phyloP scores from a whole-genome alignment of 371 early-diverging fungal species.

The Apophysomyces elegans region DNA sequence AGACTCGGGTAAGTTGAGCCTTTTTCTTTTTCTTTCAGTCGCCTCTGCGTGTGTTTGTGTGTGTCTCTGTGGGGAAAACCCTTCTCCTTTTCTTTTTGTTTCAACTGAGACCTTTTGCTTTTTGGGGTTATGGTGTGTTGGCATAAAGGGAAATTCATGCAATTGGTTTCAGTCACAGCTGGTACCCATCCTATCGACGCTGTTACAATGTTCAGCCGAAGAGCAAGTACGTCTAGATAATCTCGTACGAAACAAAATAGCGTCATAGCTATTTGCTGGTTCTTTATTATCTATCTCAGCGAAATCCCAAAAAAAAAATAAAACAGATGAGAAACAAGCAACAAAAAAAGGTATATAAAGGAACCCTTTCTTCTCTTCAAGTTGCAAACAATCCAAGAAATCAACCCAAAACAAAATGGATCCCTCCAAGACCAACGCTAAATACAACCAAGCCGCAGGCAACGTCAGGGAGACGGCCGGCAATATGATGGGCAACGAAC shows the following conservation, averaged over 20 bases:
- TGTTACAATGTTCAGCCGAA: conserved; percentile 36
- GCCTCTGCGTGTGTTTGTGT: no score
- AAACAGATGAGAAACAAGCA: neutral
- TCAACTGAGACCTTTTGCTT: neutral
- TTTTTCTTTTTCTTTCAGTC: no score
- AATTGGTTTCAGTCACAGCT: conserved; percentile 30
- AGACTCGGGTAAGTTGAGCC: conserved; percentile 54
- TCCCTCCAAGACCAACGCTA: conserved; percentile 29
- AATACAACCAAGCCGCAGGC: conserved; percentile 44
- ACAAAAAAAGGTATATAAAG: no score
- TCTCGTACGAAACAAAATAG: conserved; percentile 25
- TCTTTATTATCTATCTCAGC: neutral
- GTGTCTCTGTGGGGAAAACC: no score
- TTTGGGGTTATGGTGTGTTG: no score
- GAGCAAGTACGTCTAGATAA: conserved; percentile 32
- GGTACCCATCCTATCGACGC: conserved; percentile 37
- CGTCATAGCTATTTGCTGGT: neutral
- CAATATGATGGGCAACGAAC: conserved; percentile 38
- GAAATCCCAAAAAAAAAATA: neutral
- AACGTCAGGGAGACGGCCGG: conserved; percentile 49
- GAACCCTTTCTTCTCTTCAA: no score
- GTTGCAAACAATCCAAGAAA: neutral
- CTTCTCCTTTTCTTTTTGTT: no score
- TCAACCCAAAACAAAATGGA: neutral
- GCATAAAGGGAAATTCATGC: neutral